phyloP scores from a whole-genome alignment of 1,284 basidiomycete genomes.

The Trichosporon sp. region DNA sequence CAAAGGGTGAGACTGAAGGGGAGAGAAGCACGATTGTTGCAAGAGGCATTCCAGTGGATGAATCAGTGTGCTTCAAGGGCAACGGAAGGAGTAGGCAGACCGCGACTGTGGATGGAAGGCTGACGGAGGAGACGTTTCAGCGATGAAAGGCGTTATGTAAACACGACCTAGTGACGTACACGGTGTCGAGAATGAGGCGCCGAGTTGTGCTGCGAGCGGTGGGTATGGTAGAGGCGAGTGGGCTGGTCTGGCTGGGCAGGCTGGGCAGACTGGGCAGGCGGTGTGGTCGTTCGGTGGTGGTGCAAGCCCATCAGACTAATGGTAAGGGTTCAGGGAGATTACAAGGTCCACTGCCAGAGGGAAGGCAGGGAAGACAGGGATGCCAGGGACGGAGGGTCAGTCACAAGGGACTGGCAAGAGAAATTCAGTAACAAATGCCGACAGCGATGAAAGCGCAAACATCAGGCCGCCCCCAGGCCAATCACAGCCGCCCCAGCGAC shows the following conservation, averaged over 20 bases:
- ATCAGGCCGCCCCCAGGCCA: background rate
- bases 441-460: background rate
- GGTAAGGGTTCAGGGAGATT: background rate
- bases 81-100: background rate
- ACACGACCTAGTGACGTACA: background rate
- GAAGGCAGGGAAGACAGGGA: background rate
- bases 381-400: constrained; percentile 5
- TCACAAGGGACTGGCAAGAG: background rate
- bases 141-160: constrained; percentile 3
- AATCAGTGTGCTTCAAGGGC: background rate
- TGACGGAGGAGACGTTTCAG: constrained; percentile 13
- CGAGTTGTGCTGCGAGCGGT: background rate
- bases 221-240: background rate
- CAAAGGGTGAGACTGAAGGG: background rate
- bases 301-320: constrained; percentile 11
- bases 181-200: constrained; percentile 1
- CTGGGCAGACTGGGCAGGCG: background rate
- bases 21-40: background rate
- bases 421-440: constrained; percentile 13
- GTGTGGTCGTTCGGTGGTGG: background rate
- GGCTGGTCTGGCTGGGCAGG: background rate
- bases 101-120: background rate
- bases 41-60: background rate
- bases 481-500: background rate
- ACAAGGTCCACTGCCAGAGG: background rate